A percentile compares a stretch with the other conserved stretches of the same genome.
Conservation (phyloP, 108 stramenopile genomes). For the Cyclostephanos invisitatus region DNA sequence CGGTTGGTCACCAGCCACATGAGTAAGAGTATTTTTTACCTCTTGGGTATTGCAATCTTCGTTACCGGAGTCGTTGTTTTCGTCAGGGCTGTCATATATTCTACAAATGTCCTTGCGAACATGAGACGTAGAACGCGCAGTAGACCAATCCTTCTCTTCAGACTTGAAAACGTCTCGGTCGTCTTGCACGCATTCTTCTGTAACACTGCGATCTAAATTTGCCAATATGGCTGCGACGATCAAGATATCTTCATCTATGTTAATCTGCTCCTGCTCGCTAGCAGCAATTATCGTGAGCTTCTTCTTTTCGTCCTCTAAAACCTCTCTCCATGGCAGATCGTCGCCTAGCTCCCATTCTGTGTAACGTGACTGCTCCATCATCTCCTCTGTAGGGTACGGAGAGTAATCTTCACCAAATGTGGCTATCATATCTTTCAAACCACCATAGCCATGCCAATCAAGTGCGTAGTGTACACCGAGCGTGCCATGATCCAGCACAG, state of each 20-base stretch:
- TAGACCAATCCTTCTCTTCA: not conserved
- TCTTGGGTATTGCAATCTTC: slow-evolving; percentile 3
- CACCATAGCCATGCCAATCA: slow-evolving; percentile 46
- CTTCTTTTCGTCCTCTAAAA: slow-evolving; percentile 19
- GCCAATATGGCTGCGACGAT: slow-evolving; percentile 39
- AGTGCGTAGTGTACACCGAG: slow-evolving; percentile 49
- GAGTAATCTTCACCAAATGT: slow-evolving; percentile 44
- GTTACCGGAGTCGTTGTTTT: not conserved
- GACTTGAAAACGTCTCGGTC: not conserved
- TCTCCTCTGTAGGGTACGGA: slow-evolving; percentile 40
- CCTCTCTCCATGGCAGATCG: slow-evolving; percentile 47
- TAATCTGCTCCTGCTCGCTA: not conserved
- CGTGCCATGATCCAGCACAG: slow-evolving; percentile 41
- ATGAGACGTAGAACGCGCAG: not conserved
- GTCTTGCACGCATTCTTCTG: not conserved
- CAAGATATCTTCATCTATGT: slow-evolving; percentile 19
- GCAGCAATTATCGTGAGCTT: slow-evolving; percentile 8
- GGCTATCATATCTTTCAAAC: slow-evolving; percentile 42
- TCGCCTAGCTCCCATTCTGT: slow-evolving; percentile 48
- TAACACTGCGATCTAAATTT: slow-evolving; percentile 12
- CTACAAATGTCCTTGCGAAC: slow-evolving; percentile 3
- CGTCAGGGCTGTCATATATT: not conserved
- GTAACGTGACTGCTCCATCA: slow-evolving; percentile 26
- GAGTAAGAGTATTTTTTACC: not conserved
- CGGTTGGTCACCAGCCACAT: not conserved